These are phyloP conservation scores for Colletotrichum filicis DNA, from an alignment of 2,329 filamentous ascomycete genomes.

Conservation along the genomic window DNA sequence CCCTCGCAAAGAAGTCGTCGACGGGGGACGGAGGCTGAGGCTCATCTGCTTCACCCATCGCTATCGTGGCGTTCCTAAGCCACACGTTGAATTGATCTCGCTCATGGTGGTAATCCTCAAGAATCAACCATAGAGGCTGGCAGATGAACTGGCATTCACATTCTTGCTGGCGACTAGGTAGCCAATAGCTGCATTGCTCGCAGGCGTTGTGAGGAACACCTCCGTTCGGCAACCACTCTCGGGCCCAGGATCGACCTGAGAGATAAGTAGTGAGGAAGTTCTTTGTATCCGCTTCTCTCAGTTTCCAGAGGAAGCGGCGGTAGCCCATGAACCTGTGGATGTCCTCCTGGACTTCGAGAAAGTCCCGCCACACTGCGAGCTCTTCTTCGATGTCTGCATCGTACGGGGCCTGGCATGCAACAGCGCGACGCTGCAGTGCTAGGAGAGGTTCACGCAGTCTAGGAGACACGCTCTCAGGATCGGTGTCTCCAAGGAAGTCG, in stretches of 20 bases:
- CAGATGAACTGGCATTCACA: not conserved
- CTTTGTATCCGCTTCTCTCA: not conserved
- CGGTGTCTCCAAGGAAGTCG: not conserved
- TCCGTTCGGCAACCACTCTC: not conserved
- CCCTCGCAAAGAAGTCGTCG: not conserved
- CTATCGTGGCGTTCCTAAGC: not conserved
- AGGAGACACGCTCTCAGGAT: not conserved
- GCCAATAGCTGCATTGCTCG: not conserved
- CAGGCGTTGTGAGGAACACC: not conserved
- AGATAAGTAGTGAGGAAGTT: slow-evolving; percentile 4
- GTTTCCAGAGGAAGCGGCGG: not conserved
- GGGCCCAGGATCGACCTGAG: not conserved
- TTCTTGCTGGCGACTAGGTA: not conserved
- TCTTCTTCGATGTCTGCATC: not conserved
- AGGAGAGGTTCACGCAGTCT: not conserved
- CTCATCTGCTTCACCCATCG: not conserved
- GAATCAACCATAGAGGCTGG: not conserved
- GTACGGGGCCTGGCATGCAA: not conserved
- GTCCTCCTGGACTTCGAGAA: not conserved
- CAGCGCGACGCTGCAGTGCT: not conserved
- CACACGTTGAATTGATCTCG: not conserved
- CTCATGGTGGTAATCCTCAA: not conserved
- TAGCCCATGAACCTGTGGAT: not conserved
- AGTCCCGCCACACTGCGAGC: not conserved
- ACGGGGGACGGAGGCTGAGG: not conserved